Evolutionary conservation across 495 filamentous ascomycete genomes (phyloP), one percentile per base, ranked within the genome.

Genomic region (Trichocladium antarcticum): DNA sequence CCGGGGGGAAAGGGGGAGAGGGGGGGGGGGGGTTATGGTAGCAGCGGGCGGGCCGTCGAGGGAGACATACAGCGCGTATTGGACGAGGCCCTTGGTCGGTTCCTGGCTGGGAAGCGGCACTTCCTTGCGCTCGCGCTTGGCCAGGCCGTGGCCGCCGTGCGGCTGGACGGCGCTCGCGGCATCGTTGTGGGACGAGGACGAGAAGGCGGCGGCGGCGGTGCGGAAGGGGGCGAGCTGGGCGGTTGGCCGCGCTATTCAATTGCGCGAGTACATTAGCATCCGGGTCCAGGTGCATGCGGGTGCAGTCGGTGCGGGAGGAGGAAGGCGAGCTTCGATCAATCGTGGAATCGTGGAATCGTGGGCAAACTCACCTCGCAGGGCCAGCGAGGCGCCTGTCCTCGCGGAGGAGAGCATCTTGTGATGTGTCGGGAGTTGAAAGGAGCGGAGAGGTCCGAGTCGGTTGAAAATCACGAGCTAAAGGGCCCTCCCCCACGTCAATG

Each of bases 21-120:
- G 12, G 12, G 12, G 8, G 29, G 31, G 38, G 50, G 54, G 8
- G 4, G 24, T 4, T 27, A 27, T 27, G 24, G 8, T 27, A 27
- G 24, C 24, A 3, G 24, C 4, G 8, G 24, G 8, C 3, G 24
- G 24, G 8, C 4, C 4, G 4, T 27, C 24, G 24, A 27, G 4
- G n/a, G 3, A 27, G 24, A 81, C 84, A 56, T 80, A 95, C 89
- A 98, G 73, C 52, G 89, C 90, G 74, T 93, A 97, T 85, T 98
- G 90, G 74, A 96, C 81, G 37, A 79, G 84, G 61, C 90, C 89
- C 75, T 96, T 89, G 69, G 87, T 94, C 54, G 81, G 83, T 71
- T 93, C 87, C 75, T 97, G 87, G 59, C 85, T 92, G 35, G 87
- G 78, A 50, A 98, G 72, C 55, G 81, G 85, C 24, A 97, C 88